Conservation (phyloP, 2,329 filamentous ascomycete genomes). For the Phaeosphaeriaceae sp. region DNA sequence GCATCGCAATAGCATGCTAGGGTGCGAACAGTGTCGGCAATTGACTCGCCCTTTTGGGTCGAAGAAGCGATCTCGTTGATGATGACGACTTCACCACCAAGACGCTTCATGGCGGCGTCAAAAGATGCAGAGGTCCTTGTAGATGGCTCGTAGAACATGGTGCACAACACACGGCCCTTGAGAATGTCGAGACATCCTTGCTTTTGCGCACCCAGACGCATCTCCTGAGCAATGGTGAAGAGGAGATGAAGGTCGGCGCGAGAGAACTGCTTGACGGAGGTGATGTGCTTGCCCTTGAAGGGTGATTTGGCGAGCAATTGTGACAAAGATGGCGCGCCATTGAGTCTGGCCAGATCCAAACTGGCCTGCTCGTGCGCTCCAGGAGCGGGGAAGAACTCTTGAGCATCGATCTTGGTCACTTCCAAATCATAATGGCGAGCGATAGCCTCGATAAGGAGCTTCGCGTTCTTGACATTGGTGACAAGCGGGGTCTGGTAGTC, state of each 20-base stretch:
- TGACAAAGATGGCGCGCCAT: slow-evolving; percentile 65
- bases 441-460: slow-evolving; percentile 94
- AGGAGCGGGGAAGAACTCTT: slow-evolving; percentile 70
- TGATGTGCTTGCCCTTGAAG: slow-evolving; percentile 88
- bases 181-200: slow-evolving; percentile 88
- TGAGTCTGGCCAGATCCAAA: slow-evolving; percentile 60
- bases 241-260: slow-evolving; percentile 88
- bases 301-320: slow-evolving; percentile 79
- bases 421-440: slow-evolving; percentile 86
- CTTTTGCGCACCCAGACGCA: slow-evolving; percentile 92
- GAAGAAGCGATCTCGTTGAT: slow-evolving; percentile 86
- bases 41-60: slow-evolving; percentile 90
- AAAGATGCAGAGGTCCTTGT: slow-evolving; percentile 96
- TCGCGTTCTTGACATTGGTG: slow-evolving; percentile 99
- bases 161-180: slow-evolving; percentile 84
- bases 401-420: slow-evolving; percentile 84
- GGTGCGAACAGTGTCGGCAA: slow-evolving; percentile 93
- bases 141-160: slow-evolving; percentile 97
- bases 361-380: slow-evolving; percentile 38
- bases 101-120: slow-evolving; percentile 96
- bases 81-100: slow-evolving; percentile 84
- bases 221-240: slow-evolving; percentile 96
- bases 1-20: slow-evolving; percentile 94
- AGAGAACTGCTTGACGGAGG: slow-evolving; percentile 90
- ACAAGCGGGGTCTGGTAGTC: slow-evolving; percentile 97